These are phyloP conservation scores for Calonectria pseudoturangicola DNA, from an alignment of 2,329 filamentous ascomycete genomes.

Conservation along the genomic window DNA sequence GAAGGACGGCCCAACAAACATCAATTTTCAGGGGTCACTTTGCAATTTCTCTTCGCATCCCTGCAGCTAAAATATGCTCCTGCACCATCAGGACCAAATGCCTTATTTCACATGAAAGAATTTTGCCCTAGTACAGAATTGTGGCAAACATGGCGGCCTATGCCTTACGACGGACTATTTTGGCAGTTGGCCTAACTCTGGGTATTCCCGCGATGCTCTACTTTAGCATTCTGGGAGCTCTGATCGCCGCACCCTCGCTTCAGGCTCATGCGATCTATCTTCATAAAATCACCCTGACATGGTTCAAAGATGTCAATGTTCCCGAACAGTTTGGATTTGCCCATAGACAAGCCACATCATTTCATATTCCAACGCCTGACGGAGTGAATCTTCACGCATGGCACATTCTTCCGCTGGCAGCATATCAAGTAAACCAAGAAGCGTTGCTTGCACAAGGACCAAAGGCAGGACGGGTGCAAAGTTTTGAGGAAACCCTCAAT, in stretches of 20 bases:
- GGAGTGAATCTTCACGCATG: constrained; percentile 81
- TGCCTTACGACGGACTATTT: constrained; percentile 36
- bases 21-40: too few species aligned
- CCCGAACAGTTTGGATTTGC: constrained; percentile 82
- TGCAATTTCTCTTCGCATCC: too few species aligned
- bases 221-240: constrained; percentile 40
- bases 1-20: too few species aligned
- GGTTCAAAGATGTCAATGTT: constrained; percentile 71
- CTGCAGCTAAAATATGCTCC: too few species aligned
- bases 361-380: constrained; percentile 78
- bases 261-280: constrained; percentile 65
- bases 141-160: constrained; percentile 30
- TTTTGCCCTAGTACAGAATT: neutral
- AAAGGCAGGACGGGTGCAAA: constrained; percentile 27
- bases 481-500: constrained; percentile 51
- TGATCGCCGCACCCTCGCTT: constrained; percentile 46
- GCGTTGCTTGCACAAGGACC: constrained; percentile 54
- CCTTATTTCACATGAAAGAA: too few species aligned
- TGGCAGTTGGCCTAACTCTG: constrained; percentile 45
- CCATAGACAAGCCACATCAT: constrained; percentile 82
- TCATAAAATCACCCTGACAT: constrained; percentile 70
- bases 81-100: too few species aligned
- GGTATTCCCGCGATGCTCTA: constrained; percentile 43
- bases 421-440: constrained; percentile 66
- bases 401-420: constrained; percentile 80